Conservation (phyloP, 2,329 filamentous ascomycete genomes). For the Pseudogymnoascus destructans region DNA sequence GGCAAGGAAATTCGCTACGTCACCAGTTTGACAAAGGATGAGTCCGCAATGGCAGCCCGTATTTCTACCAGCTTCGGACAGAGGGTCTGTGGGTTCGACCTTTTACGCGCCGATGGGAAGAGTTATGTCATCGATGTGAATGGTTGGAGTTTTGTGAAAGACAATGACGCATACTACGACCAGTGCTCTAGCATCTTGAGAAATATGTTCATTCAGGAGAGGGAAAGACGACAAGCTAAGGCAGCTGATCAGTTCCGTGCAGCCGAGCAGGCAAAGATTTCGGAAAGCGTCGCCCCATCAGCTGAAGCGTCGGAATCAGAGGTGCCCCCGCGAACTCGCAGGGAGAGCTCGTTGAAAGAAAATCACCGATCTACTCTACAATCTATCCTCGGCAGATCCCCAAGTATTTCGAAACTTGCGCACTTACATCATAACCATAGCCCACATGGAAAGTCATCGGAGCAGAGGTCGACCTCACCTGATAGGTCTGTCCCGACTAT, state of each 20-base stretch:
- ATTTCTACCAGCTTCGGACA: conserved; percentile 91
- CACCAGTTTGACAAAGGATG: conserved; percentile 66
- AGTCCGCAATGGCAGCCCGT: conserved; percentile 74
- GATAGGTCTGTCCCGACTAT: background rate
- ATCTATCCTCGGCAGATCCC: conserved; percentile 45
- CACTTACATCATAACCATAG: conserved; percentile 26
- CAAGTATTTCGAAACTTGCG: conserved; percentile 45
- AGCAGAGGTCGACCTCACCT: background rate
- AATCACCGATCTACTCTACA: conserved; percentile 40
- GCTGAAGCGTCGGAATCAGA: conserved; percentile 14
- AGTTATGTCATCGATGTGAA: conserved; percentile 99
- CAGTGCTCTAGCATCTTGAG: conserved; percentile 75
- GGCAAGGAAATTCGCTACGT: conserved; percentile 96
- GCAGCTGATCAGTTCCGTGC: conserved; percentile 28
- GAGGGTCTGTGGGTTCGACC: conserved; percentile 87
- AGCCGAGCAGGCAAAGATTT: conserved; percentile 19
- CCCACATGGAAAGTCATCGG: background rate
- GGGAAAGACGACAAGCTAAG: conserved; percentile 38
- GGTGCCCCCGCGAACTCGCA: conserved; percentile 10
- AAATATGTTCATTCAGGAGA: conserved; percentile 78
- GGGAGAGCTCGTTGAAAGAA: conserved; percentile 26
- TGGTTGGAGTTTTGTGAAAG: conserved; percentile 99
- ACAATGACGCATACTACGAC: conserved; percentile 97
- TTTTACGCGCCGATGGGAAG: conserved; percentile 73
- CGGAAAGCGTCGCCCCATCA: conserved; percentile 19